Conservation (phyloP, 371 early-diverging fungal species). For the Lichtheimia corymbifera region DNA sequence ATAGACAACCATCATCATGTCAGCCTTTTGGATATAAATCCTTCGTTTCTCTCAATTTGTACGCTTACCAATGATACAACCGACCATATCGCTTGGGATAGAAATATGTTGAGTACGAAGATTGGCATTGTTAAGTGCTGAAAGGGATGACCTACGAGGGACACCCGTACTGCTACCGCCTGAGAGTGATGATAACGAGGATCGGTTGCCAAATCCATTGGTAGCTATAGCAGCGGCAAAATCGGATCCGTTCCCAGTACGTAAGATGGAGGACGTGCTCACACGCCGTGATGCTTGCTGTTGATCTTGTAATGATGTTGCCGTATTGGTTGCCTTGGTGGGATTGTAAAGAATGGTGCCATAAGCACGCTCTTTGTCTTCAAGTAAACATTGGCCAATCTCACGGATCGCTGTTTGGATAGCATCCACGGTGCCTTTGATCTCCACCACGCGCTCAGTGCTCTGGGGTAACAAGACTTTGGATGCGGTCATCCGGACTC, state of each 20-base stretch:
- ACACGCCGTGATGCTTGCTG: constrained; percentile 9
- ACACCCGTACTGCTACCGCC: not conserved
- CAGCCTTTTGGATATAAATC: not conserved
- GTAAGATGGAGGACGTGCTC: constrained; percentile 49
- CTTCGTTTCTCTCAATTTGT: not conserved
- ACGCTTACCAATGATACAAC: constrained; percentile 88
- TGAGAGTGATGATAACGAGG: not conserved
- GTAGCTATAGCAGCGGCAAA: constrained; percentile 28
- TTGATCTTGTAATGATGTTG: constrained; percentile 21
- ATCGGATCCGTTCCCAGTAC: constrained; percentile 53
- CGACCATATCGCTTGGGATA: constrained; percentile 91
- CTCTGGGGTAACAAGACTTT: constrained; percentile 84
- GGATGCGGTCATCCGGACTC: constrained; percentile 79
- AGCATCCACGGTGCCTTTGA: constrained; percentile 72
- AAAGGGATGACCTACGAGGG: constrained; percentile 4
- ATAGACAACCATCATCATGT: no score
- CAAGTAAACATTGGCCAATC: constrained; percentile 44
- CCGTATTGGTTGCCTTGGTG: constrained; percentile 18
- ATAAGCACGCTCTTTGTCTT: constrained; percentile 48
- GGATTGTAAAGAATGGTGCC: constrained; percentile 51
- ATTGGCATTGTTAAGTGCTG: constrained; percentile 24
- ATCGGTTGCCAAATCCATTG: not conserved
- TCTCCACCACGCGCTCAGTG: constrained; percentile 84
- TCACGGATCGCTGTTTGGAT: constrained; percentile 78
- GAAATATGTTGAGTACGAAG: constrained; percentile 79